Conservation (phyloP, 208 protist genomes). For the Leishmania tarentolae region DNA sequence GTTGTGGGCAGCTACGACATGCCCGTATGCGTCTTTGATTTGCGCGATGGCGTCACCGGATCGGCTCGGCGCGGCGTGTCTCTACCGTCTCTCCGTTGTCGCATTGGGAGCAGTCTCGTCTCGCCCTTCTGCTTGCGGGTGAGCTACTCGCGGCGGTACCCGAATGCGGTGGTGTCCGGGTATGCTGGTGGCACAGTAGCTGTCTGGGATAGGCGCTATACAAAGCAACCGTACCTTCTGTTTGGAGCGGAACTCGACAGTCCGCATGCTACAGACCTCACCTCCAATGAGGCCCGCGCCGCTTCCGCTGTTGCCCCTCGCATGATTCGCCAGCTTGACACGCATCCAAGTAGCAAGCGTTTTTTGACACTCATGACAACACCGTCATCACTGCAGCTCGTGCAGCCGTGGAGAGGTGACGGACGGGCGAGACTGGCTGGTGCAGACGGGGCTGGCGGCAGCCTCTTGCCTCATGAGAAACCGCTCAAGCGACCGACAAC, state of each 20-base stretch:
- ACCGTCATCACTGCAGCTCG: constrained; percentile 38
- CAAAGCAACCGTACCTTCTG: constrained; percentile 21
- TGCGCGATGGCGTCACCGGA: constrained; percentile 20
- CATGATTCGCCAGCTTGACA: constrained; percentile 42
- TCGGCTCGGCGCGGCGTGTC: constrained; percentile 49
- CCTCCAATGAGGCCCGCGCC: neutral
- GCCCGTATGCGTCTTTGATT: constrained; percentile 45
- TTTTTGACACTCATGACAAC: constrained; percentile 62
- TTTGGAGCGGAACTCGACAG: constrained; percentile 19
- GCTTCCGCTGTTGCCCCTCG: neutral
- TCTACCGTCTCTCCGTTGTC: constrained; percentile 13
- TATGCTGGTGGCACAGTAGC: constrained; percentile 58
- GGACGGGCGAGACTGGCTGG: neutral
- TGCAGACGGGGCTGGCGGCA: neutral
- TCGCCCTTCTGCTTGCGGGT: constrained; percentile 36
- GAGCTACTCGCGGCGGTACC: constrained; percentile 68
- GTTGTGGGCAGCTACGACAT: constrained; percentile 30
- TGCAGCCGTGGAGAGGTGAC: constrained; percentile 19
- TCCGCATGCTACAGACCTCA: neutral
- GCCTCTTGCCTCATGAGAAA: neutral
- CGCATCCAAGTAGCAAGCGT: constrained; percentile 47
- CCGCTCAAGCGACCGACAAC: neutral
- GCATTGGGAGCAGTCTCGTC: constrained; percentile 3
- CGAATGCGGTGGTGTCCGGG: constrained; percentile 57
- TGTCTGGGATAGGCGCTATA: constrained; percentile 41